Conservation (phyloP, 768 basidiomycete species). For the Suillus fuscotomentosus region DNA sequence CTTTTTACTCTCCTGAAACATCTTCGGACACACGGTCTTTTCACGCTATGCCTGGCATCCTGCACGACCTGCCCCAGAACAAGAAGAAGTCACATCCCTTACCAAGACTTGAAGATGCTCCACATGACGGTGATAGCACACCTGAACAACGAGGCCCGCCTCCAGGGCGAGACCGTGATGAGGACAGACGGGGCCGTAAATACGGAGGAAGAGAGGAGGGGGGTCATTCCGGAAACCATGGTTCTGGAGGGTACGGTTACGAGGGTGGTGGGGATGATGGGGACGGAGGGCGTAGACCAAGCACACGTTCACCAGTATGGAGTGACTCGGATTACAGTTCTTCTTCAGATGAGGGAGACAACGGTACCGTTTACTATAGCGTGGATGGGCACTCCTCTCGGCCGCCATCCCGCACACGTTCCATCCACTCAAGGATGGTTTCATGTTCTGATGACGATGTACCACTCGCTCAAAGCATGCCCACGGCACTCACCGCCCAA, state of each 20-base stretch:
- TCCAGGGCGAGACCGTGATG: constrained; percentile 11
- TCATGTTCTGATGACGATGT: constrained; percentile 67
- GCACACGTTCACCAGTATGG: constrained; percentile 32
- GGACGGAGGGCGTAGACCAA: constrained; percentile 32
- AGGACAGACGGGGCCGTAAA: constrained; percentile 10
- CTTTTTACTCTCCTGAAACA: constrained; percentile 22
- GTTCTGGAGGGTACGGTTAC: constrained; percentile 22
- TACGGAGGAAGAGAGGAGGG: constrained; percentile 12
- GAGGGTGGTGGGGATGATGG: constrained; percentile 40
- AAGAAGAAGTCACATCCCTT: background rate
- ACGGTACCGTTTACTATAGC: constrained; percentile 42
- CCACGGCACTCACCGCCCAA: constrained; percentile 80
- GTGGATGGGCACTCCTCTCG: constrained; percentile 29
- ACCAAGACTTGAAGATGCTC: constrained; percentile 7
- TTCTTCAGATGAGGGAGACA: constrained; percentile 44
- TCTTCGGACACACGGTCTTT: constrained; percentile 43
- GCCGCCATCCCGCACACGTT: constrained; percentile 20
- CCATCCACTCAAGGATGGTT: constrained; percentile 18
- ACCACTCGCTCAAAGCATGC: constrained; percentile 80
- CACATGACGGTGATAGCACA: constrained; percentile 20
- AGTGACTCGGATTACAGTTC: constrained; percentile 33
- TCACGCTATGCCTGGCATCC: constrained; percentile 27
- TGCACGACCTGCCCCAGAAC: constrained; percentile 4
- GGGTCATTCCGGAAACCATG: constrained; percentile 18
- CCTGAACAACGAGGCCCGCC: constrained; percentile 14